phyloP scores from a whole-genome alignment of 768 basidiomycete genomes.

The Rhodotorula toruloides region DNA sequence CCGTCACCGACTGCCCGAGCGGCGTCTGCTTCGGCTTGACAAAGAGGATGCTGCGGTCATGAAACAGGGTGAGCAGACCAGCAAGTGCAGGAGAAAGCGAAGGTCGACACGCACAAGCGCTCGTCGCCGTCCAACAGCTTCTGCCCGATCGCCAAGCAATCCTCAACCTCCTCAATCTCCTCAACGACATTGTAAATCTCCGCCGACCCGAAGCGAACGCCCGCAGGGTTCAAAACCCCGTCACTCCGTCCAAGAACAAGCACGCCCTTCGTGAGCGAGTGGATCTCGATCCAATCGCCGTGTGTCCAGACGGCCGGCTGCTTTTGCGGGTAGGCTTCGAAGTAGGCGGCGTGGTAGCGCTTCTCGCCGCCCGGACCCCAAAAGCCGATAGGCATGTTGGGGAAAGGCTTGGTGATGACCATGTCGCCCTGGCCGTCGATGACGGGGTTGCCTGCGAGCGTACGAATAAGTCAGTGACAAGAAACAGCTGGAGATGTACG shows the following conservation, averaged over 20 bases:
- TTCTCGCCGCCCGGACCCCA: constrained; percentile 33
- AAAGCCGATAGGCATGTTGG: constrained; percentile 42
- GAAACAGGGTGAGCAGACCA: too few species aligned
- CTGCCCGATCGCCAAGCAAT: constrained; percentile 42
- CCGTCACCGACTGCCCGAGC: constrained; percentile 24
- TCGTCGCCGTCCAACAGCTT: constrained; percentile 41
- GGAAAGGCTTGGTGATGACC: constrained; percentile 42
- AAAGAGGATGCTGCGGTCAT: constrained; percentile 40
- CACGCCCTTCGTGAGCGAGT: constrained; percentile 35
- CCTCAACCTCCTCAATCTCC: constrained; percentile 41
- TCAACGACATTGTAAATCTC: constrained; percentile 41
- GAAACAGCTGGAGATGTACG: too few species aligned
- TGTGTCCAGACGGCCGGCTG: constrained; percentile 39
- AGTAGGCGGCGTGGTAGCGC: constrained; percentile 39
- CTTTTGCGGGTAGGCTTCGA: constrained; percentile 36
- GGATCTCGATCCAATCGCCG: constrained; percentile 39
- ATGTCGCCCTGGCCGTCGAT: constrained; percentile 39
- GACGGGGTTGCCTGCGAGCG: constrained; percentile 20
- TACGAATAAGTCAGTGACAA: background rate
- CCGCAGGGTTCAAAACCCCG: constrained; percentile 41
- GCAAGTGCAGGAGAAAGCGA: background rate
- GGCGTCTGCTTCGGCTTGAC: constrained; percentile 37
- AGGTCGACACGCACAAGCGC: constrained; percentile 32
- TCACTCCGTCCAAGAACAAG: constrained; percentile 38
- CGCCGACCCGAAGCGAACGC: constrained; percentile 40